Evolutionary conservation across 768 basidiomycete species (phyloP).

Genomic region (Mycena capillaripes): DNA sequence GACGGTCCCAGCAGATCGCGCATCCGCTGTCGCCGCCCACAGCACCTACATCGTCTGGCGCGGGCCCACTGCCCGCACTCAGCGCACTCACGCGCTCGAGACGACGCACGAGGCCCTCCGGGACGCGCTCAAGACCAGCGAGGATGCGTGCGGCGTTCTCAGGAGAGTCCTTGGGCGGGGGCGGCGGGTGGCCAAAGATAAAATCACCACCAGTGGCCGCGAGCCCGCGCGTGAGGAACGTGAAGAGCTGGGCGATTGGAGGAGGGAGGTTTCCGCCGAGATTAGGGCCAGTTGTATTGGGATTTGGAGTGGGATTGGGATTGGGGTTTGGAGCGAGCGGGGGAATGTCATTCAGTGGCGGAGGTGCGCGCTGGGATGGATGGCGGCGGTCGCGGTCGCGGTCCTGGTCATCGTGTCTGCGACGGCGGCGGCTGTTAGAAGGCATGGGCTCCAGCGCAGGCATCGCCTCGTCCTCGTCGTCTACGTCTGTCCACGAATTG

Average conservation of each 20-base stretch:
- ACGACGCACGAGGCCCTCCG: conserved; percentile 74
- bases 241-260: conserved; percentile 39
- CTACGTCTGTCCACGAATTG: conserved; percentile 44
- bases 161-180: conserved; percentile 67
- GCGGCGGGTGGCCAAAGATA: conserved; percentile 39
- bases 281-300: not conserved
- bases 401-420: conserved; percentile 64
- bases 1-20: conserved; percentile 83
- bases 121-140: conserved; percentile 75
- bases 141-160: conserved; percentile 76
- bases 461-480: conserved; percentile 44
- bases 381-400: conserved; percentile 75
- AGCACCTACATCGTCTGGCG: conserved; percentile 47
- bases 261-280: not conserved
- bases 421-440: conserved; percentile 8
- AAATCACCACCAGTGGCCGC: conserved; percentile 28
- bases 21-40: conserved; percentile 63
- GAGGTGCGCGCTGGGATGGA: conserved; percentile 67
- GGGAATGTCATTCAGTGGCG: not conserved
- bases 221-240: conserved; percentile 37
- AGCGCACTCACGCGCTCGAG: conserved; percentile 67
- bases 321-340: not conserved
- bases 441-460: conserved; percentile 47
- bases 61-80: conserved; percentile 18
- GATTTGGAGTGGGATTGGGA: not conserved